phyloP scores from a whole-genome alignment of 257 asterid species.

The Nicotiana paniculata region DNA sequence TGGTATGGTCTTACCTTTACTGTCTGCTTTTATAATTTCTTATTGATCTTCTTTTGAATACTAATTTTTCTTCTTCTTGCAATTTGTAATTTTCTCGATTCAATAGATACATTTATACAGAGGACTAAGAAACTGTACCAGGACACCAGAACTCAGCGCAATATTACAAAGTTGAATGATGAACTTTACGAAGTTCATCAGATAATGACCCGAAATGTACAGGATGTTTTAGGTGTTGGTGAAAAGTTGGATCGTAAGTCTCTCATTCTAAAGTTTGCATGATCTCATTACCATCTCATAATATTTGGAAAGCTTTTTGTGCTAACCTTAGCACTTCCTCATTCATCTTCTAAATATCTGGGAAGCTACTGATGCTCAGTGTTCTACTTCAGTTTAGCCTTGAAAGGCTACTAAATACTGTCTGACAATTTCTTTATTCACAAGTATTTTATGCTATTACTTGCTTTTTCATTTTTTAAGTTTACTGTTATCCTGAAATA shows the following conservation, averaged over 20 bases:
- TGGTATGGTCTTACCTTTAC: conserved; percentile 37
- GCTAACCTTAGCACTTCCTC: neutral
- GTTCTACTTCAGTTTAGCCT: neutral
- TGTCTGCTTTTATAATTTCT: conserved; percentile 3
- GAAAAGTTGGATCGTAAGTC: conserved; percentile 96
- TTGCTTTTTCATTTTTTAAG: neutral
- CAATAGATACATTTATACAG: conserved; percentile 78
- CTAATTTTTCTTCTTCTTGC: neutral
- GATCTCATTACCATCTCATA: neutral
- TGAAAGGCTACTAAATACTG: neutral
- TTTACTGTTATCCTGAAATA: neutral
- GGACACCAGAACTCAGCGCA: conserved; percentile 92
- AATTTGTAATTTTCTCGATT: conserved; percentile 12
- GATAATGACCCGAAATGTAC: conserved; percentile 97
- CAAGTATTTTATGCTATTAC: neutral
- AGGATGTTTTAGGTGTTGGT: conserved; percentile 98
- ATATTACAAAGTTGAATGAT: conserved; percentile 82
- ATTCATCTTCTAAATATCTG: neutral
- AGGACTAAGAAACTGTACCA: conserved; percentile 90
- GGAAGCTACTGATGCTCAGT: neutral
- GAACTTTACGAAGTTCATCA: conserved; percentile 99
- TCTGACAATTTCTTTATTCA: neutral
- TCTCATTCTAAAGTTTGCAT: conserved; percentile 6
- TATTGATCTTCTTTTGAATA: neutral
- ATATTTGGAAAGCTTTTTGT: neutral